Percentiles rank a stretch among this genome's conserved stretches.
Evolutionary conservation across 1,284 basidiomycete species (phyloP).

Genomic region (Ustilago xerochloae): DNA sequence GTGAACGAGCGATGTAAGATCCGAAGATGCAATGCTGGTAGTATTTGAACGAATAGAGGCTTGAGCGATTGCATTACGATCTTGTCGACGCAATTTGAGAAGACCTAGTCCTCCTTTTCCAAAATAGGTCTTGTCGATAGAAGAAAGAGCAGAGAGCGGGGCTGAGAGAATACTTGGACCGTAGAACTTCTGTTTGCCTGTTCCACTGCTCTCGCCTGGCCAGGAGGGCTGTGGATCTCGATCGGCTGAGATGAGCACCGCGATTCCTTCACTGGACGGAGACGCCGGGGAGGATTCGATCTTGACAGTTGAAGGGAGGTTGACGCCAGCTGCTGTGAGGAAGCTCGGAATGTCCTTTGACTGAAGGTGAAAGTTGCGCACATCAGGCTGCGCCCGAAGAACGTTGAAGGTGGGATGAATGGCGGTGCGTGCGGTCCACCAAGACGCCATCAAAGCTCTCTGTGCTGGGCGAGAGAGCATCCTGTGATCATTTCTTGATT

Average conservation of each 20-base stretch:
- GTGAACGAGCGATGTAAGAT: constrained; percentile 17
- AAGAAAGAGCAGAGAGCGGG: neutral
- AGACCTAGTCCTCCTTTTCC: constrained; percentile 47
- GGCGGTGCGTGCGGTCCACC: neutral
- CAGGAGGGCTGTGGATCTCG: constrained; percentile 32
- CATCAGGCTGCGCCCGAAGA: neutral
- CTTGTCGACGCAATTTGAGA: constrained; percentile 25
- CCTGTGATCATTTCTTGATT: neutral
- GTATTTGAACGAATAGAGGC: constrained; percentile 12
- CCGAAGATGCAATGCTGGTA: neutral
- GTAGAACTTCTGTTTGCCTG: constrained; percentile 18
- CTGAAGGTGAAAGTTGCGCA: constrained; percentile 38
- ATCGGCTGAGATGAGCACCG: constrained; percentile 49
- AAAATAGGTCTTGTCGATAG: constrained; percentile 31
- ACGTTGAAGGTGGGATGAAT: neutral
- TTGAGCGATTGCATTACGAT: neutral
- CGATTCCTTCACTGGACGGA: constrained; percentile 11
- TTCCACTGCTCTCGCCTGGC: constrained; percentile 13
- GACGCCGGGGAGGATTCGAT: constrained; percentile 3
- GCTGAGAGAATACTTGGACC: constrained; percentile 47
- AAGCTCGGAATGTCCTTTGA: constrained; percentile 36
- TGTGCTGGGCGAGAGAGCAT: constrained; percentile 13
- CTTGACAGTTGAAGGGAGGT: neutral
- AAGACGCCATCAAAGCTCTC: neutral
- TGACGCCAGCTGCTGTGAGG: constrained; percentile 17